A percentile compares a stretch with the other conserved stretches of the same genome.
Conservation (phyloP, 208 protist genomes). For the Trypanosoma avium region DNA sequence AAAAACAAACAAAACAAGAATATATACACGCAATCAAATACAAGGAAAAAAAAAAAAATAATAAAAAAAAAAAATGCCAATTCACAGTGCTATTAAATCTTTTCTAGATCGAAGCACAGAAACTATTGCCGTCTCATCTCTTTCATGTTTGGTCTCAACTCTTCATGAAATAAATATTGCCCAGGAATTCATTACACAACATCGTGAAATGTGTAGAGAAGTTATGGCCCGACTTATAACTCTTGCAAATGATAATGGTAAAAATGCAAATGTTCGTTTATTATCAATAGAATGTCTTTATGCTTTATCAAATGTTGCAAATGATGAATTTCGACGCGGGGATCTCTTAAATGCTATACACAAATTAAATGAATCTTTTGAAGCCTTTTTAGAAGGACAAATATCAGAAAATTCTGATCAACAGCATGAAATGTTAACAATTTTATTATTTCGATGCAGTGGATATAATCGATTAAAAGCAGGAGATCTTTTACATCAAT, state of each 20-base stretch:
- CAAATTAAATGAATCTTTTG: constrained; percentile 74
- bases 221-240: constrained; percentile 40
- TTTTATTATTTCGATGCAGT: constrained; percentile 80
- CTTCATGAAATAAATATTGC: constrained; percentile 39
- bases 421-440: constrained; percentile 69
- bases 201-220: constrained; percentile 29
- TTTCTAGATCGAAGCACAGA: constrained; percentile 57
- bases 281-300: constrained; percentile 78
- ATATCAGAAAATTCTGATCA: constrained; percentile 19
- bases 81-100: constrained; percentile 50
- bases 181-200: constrained; percentile 28
- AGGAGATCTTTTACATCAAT: constrained; percentile 70
- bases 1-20: background rate
- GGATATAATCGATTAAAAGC: constrained; percentile 67
- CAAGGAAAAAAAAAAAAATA: constrained; percentile 3
- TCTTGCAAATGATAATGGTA: constrained; percentile 61
- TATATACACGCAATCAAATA: too few species aligned
- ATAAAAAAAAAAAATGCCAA: constrained; percentile 27
- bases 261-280: constrained; percentile 57
- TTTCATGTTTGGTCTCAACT: constrained; percentile 53
- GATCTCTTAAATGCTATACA: constrained; percentile 62
- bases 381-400: constrained; percentile 61
- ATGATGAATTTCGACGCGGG: constrained; percentile 54
- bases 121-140: constrained; percentile 43
- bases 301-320: constrained; percentile 52